Base-by-base conservation (phyloP, 257 asterid species). In the Scutellaria baicalensis region DNA sequence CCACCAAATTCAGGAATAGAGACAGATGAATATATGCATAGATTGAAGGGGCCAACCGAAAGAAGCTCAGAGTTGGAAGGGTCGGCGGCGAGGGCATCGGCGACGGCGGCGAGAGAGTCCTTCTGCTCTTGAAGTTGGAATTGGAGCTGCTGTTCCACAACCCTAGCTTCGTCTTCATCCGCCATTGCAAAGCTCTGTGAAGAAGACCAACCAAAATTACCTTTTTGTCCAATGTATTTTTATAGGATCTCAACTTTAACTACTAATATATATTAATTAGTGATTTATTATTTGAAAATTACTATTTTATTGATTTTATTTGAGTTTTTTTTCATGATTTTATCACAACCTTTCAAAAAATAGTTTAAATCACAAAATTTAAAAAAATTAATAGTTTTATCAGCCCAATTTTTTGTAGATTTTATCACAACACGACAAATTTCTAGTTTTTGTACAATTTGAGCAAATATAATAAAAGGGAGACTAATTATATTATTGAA, bases 21-120 rank as follows among this genome's bases (percentile, higher is more conserved):
- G 13, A 61, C 33, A 55, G 13, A 16, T 11, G 27, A 39, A 43
- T 68, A 23, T 11, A 62, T 4, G 49, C 5, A 35, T 12, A 42
- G 69, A 20, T 54, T 21, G 68, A 55, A 55, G 78, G 70, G 64
- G 69, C 82, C 16, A 56, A 93, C 98, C 82, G 86, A 76, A 21
- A 85, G 87, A 68, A 90, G 95, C 49, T 93, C 96, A 45, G 83
- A 20, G 61, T 91, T 75, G 69, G 87, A 77, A 69, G 98, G 86
- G 60, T 93, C 94, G 70, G 81, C 36, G 23, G 85, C 64, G 67
- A 93, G 89, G 56, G 95, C 98, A 40, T 87, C 85, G 64, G 75
- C 23, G 70, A 93, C 80, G 81, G 90, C 86, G 60, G 70, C 55
- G 64, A 93, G 92, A 59, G 97, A 86, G 1, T 87, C 98, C 18